Conservation (phyloP, 1,284 basidiomycete species). For the Marasmius fiardii region DNA sequence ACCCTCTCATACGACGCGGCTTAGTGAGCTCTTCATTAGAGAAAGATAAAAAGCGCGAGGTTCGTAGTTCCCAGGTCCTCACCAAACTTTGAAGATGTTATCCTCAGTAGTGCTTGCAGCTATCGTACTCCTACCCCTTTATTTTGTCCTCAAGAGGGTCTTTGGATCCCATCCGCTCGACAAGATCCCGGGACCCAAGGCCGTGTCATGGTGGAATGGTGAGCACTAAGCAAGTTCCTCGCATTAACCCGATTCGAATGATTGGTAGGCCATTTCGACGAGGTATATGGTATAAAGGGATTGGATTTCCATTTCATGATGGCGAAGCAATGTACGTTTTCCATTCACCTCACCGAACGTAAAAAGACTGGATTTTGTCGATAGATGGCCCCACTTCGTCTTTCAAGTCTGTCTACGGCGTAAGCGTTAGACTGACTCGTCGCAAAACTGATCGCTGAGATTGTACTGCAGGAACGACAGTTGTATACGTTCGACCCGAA, state of each 20-base stretch:
- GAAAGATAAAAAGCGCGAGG: no score
- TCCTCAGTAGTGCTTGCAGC: no score
- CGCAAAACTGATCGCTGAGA: background rate
- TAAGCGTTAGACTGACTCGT: background rate
- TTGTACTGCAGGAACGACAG: constrained; percentile 19
- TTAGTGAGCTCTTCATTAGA: no score
- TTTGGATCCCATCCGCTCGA: background rate
- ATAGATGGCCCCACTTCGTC: constrained; percentile 6
- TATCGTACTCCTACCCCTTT: no score
- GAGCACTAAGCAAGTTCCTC: background rate
- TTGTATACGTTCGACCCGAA: constrained; percentile 29
- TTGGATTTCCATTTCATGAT: constrained; percentile 9
- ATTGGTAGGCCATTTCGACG: constrained; percentile 4
- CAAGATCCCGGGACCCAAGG: constrained; percentile 29
- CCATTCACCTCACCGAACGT: no score
- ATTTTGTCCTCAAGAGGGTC: no score
- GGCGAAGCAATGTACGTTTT: constrained; percentile 1
- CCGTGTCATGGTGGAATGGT: constrained; percentile 26
- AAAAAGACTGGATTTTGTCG: background rate
- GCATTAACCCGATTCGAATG: background rate
- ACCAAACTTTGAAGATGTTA: no score
- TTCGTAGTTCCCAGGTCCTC: no score
- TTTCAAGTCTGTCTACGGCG: background rate
- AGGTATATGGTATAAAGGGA: constrained; percentile 1
- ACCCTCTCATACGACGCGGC: no score